Conservation (phyloP, 305 asterid species). For the Plantago lanceolata region DNA sequence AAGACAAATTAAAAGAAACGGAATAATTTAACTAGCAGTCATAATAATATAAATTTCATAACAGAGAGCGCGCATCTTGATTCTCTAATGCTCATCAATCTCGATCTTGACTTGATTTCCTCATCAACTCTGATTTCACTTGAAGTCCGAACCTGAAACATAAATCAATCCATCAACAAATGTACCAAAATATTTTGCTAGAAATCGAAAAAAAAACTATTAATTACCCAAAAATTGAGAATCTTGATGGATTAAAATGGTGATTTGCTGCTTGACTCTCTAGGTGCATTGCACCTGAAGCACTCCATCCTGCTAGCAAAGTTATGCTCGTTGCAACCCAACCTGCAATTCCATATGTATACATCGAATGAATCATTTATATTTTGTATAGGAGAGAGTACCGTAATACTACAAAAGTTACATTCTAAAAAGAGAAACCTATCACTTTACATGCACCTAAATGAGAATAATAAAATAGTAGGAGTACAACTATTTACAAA, state of each 20-base stretch:
- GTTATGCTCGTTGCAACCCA: constrained; percentile 93
- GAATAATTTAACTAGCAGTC: background rate
- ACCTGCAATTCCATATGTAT: constrained; percentile 36
- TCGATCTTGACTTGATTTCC: constrained; percentile 32
- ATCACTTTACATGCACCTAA: too few relatives aligned
- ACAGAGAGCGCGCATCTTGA: constrained; percentile 24
- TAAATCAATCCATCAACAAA: constrained; percentile 4
- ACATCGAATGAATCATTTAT: too few relatives aligned
- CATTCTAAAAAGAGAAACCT: background rate
- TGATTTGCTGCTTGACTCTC: constrained; percentile 65
- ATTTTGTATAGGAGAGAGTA: too few relatives aligned
- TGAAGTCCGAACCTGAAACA: constrained; percentile 32
- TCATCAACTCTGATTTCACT: constrained; percentile 29
- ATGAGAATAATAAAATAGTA: background rate
- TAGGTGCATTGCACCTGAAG: constrained; percentile 96
- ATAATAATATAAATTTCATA: background rate
- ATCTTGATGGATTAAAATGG: constrained; percentile 41
- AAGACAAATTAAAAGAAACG: background rate
- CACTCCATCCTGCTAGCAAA: constrained; percentile 96
- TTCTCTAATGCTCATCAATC: constrained; percentile 5
- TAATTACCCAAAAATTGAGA: constrained; percentile 63
- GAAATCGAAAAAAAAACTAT: too few relatives aligned
- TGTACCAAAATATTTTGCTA: too few relatives aligned
- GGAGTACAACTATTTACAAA: too few relatives aligned
- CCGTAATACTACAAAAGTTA: background rate